Evolutionary conservation across 441 rosid species (phyloP), one percentile per base, ranked within the genome.

Genomic region (Gossypium laxum): DNA sequence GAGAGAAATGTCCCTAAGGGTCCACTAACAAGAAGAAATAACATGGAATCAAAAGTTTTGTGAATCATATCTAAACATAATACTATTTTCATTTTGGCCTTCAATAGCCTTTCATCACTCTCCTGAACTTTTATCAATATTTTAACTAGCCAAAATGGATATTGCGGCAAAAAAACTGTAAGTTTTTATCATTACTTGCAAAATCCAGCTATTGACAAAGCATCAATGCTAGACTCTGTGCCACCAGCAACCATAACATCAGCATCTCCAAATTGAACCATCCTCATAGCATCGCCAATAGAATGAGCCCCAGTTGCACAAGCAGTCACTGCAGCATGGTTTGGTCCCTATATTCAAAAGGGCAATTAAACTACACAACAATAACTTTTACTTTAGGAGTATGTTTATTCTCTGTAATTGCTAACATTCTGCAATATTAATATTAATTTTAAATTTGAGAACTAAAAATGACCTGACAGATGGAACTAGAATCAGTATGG

Each of bases 191-290:
- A 62, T 75, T 75, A 91, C 98, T 85, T 89, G 82, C 95, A 89
- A 85, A 93, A 93, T 80, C 98, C 97, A 72, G 95, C 97, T 62
- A 91, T 84, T 2, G 98, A 93, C 64, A 93, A 80, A 81, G 93
- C 96, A 86, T 93, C 97, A 61, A 93, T 90, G 85, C 93, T 91
- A 68, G 98, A 91, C 74, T 93, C 97, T 54, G 95, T 83, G 69
- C 98, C 98, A 70, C 98, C 97, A 68, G 97, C 95, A 63, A 91
- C 92, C 97, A 93, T 91, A 79, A 93, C 87, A 81, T 91, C 91
- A 57, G 93, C 80, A 79, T 93, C 98, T 70, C 97, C 98, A 84
- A 88, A 93, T 65, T 87, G 98, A 83, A 93, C 84, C 95, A 91
- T 93, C 82, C 98, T 90, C 48, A 91, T 77, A 75, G 98, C 98